Base-by-base conservation (phyloP, 371 early-diverging fungal species). In the Nematocida homosporus region DNA sequence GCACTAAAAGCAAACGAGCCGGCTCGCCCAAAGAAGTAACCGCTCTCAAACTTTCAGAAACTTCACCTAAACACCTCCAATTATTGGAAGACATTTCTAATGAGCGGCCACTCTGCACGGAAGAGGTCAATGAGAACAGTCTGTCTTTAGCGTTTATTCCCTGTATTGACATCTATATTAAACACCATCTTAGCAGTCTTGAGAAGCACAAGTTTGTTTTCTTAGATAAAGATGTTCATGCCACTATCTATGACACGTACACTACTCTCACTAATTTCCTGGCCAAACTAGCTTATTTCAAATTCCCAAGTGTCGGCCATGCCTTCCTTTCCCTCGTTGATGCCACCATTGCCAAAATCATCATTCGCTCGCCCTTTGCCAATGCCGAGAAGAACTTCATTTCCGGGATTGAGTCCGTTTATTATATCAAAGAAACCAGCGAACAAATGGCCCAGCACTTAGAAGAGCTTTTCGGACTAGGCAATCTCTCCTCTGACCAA, bases 1-100 rank as follows among this genome's bases (percentile, higher is more conserved):
- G n/a, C 6, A 42, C 25, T 32, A 72, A 50, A 3, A 38, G 40
- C 18, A 42, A n/a, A 44, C 18, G 23, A 10, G 3, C 23, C 20
- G 8, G 18, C 13, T 27, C 63, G 4, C 67, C 37, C 5, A n/a
- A 34, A 51, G 52, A 72, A 6, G 30, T 60, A 6, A 6, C n/a
- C 30, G 61, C 32, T 8, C 75, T 72, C 8, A 48, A 51, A 32
- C 18, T 72, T 8, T 72, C 75, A 16, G 53, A 56, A 29, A 29
- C 13, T 30, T 61, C 75, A 2, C 61, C 75, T 32, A 32, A 4
- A 0, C 75, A 72, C 37, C 32, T 72, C 37, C 6, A 52, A 37
- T 55, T 72, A 10, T 64, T 72, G 16, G 75, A 72, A 16, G 75
- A 72, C 44, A 72, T 72, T 20, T 72, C 75, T 8, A 59, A 50